These are phyloP conservation scores for Casuarina cunninghamiana DNA, from an alignment of 306 rosid species.

Conservation along the genomic window DNA sequence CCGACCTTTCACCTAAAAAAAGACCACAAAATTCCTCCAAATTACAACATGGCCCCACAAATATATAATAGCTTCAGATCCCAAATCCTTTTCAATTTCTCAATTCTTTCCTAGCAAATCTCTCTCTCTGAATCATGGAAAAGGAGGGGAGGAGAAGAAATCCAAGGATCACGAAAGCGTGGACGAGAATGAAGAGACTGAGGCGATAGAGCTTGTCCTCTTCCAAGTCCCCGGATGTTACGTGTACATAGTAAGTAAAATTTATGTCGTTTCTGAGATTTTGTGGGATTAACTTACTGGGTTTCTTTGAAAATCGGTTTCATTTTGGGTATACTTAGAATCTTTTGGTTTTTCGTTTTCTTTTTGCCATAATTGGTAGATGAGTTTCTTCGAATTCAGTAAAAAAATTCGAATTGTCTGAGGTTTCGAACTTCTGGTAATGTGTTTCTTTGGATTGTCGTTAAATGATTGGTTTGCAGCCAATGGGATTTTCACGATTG, in stretches of 20 bases:
- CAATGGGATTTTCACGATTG: background rate
- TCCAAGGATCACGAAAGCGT: constrained; percentile 41
- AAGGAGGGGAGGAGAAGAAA: constrained; percentile 36
- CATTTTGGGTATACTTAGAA: background rate
- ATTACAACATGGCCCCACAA: constrained; percentile 18
- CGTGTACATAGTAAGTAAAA: constrained; percentile 73
- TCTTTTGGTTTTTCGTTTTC: background rate
- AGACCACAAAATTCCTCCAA: constrained; percentile 26
- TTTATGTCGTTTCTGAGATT: background rate
- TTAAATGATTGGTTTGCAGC: background rate
- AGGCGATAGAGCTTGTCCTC: constrained; percentile 80
- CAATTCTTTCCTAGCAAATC: constrained; percentile 27
- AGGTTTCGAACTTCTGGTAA: background rate
- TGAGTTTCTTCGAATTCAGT: constrained; percentile 6
- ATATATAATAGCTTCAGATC: constrained; percentile 10
- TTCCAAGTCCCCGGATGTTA: constrained; percentile 94
- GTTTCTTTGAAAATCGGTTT: constrained; percentile 21
- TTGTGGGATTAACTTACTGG: constrained; percentile 20
- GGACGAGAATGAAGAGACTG: constrained; percentile 53
- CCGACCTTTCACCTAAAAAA: constrained; percentile 16
- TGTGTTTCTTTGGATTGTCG: background rate
- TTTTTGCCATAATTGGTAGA: constrained; percentile 1
- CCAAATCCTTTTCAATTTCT: background rate
- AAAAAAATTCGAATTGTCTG: background rate
- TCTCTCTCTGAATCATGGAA: constrained; percentile 52